Percentiles rank a stretch among this genome's conserved stretches.
Conservation (phyloP, 106 monocot genomes). For the Dendrobium officinale region DNA sequence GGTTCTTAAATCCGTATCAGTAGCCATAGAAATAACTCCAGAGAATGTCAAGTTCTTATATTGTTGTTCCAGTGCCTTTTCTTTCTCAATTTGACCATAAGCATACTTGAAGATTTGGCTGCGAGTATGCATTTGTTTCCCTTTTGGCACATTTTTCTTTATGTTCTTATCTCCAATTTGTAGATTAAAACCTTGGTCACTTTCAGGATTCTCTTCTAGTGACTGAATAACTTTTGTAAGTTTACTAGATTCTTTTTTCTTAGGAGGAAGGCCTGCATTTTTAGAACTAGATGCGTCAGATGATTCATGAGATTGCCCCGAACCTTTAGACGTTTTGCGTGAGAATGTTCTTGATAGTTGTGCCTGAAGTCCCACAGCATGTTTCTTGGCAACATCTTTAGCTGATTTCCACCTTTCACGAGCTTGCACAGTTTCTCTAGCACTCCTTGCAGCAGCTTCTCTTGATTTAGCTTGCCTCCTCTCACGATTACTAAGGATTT, state of each 20-base stretch:
- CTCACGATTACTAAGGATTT: conserved; percentile 62
- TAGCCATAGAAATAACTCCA: conserved; percentile 69
- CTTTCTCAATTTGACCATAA: conserved; percentile 94
- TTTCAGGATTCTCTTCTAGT: conserved; percentile 49
- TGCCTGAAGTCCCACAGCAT: conserved; percentile 49
- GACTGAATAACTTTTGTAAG: conserved; percentile 47
- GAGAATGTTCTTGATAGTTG: conserved; percentile 72
- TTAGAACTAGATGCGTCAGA: conserved; percentile 2
- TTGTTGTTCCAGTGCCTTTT: conserved; percentile 64
- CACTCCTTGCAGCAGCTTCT: conserved; percentile 81
- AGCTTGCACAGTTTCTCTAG: conserved; percentile 75
- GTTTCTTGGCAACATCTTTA: conserved; percentile 75
- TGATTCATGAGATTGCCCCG: conserved; percentile 3
- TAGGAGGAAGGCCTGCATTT: conserved; percentile 8
- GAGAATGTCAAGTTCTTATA: conserved; percentile 79
- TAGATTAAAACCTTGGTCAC: conserved; percentile 49
- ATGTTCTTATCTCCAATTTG: conserved; percentile 73
- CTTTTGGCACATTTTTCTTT: conserved; percentile 49
- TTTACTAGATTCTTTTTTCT: conserved; percentile 46
- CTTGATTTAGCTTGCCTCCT: conserved; percentile 81
- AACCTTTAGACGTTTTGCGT: conserved; percentile 36
- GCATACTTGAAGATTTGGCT: conserved; percentile 93
- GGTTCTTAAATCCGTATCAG: conserved; percentile 42
- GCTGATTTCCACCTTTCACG: conserved; percentile 85
- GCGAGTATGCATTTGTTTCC: conserved; percentile 68